Conservation (phyloP, 176 grass and related monocot species). For the Canna indica region DNA sequence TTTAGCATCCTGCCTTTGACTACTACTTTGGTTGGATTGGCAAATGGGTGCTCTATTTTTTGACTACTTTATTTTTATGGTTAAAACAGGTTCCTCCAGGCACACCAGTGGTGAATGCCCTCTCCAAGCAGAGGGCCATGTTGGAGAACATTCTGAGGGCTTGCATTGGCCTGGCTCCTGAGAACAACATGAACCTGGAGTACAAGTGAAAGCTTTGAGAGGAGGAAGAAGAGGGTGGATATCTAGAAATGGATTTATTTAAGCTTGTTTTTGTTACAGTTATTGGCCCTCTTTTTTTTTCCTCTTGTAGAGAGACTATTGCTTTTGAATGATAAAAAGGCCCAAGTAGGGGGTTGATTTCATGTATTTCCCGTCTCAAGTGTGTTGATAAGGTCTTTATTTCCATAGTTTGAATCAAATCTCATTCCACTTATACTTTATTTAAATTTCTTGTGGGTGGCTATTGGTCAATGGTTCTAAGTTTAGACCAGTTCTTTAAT, state of each 20-base stretch:
- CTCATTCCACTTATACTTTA: too few species aligned
- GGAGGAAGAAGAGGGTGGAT: not conserved
- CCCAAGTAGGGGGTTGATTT: too few species aligned
- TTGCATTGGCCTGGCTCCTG: conserved; percentile 79
- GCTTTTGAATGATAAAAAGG: too few species aligned
- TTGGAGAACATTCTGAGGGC: conserved; percentile 98
- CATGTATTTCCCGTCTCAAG: too few species aligned
- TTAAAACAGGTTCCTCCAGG: conserved; percentile 79
- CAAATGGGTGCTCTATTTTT: too few species aligned
- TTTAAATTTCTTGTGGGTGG: too few species aligned
- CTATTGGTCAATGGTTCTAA: too few species aligned
- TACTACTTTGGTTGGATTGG: too few species aligned
- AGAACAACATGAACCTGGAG: conserved; percentile 95
- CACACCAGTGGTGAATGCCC: conserved; percentile 93
- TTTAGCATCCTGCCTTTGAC: not conserved
- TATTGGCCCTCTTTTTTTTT: not conserved
- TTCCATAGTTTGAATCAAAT: too few species aligned
- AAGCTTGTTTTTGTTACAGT: not conserved
- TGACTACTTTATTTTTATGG: too few species aligned
- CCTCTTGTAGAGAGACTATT: not conserved
- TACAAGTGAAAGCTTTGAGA: conserved; percentile 75
- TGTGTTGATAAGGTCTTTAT: too few species aligned
- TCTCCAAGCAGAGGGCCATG: conserved; percentile 95
- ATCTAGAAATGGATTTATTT: not conserved
- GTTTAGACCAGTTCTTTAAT: too few species aligned